Conservation (phyloP, 2,329 filamentous ascomycete genomes). For the Alternaria tenuissima region DNA sequence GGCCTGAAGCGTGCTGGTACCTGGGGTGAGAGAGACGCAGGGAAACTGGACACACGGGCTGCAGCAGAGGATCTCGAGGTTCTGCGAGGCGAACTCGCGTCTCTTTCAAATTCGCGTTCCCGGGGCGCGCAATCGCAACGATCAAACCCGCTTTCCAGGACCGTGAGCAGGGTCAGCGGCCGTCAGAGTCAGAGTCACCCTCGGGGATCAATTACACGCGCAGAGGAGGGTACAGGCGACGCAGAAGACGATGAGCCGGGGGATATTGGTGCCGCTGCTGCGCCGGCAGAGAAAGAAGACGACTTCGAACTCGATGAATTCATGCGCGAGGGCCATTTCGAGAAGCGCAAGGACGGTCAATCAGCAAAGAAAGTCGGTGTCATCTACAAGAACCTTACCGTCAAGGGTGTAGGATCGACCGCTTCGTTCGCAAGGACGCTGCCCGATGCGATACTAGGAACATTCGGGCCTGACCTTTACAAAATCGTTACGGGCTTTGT, state of each 20-base stretch:
- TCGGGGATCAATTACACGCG: conserved; percentile 22
- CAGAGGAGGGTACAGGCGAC: conserved; percentile 16
- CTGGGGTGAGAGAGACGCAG: conserved; percentile 70
- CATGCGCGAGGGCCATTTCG: conserved; percentile 77
- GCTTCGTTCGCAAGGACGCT: conserved; percentile 75
- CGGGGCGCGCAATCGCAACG: conserved; percentile 33
- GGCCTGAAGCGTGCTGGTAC: conserved; percentile 54
- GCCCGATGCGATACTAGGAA: conserved; percentile 76
- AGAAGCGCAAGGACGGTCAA: conserved; percentile 72
- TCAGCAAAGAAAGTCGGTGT: conserved; percentile 82
- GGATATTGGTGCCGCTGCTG: conserved; percentile 32
- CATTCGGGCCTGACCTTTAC: conserved; percentile 83
- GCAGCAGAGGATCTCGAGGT: conserved; percentile 69
- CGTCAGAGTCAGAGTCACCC: conserved; percentile 23
- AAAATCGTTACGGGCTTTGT: conserved; percentile 65
- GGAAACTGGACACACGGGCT: conserved; percentile 59
- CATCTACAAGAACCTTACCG: conserved; percentile 77
- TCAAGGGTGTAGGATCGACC: conserved; percentile 73
- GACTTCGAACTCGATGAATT: conserved; percentile 75
- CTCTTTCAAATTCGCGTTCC: conserved; percentile 57
- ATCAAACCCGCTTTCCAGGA: conserved; percentile 34
- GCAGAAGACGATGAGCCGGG: conserved; percentile 30
- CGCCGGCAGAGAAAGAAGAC: conserved; percentile 59
- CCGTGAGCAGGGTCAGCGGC: conserved; percentile 41
- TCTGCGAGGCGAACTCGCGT: conserved; percentile 64